Evolutionary conservation across 257 asterid genomes (phyloP), one percentile per base, ranked within the genome.

Genomic region (Nicotiana otophora): DNA sequence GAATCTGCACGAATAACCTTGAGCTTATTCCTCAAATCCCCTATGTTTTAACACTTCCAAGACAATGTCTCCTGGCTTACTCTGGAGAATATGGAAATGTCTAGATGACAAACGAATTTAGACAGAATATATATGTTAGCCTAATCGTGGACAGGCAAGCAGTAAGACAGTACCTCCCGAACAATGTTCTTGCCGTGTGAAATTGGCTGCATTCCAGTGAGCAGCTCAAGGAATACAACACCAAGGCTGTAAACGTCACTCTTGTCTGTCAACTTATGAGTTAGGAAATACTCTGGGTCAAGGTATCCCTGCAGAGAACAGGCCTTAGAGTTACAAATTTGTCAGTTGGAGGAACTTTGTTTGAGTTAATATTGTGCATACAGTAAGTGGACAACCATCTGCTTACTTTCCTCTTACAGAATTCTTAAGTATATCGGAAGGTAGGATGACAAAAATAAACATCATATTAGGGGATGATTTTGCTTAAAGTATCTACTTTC

Each of bases 201-300:
- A 84, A 96, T 96, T 2, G 99, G 99, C 58, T 92, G 98, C 98
- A 89, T 91, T 82, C 96, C 99, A 0, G 98, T 94, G 84, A 96
- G 84, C 67, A 94, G 88, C 90, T 96, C 98, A 17, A 96, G 92
- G 85, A 96, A 93, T 11, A 96, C 98, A 33, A 96, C 98, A 39
- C 99, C 99, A 67, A 94, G 97, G 84, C 98, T 96, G 68, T 96
- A 96, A 75, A 96, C 98, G 57, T 96, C 99, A 46, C 99, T 96
- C 85, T 94, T 96, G 90, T 96, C 98, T 0, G 99, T 96, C 83
- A 96, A 88, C 88, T 94, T 93, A 72, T 90, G 98, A 14, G 99
- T 96, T 69, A 96, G 87, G 86, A 96, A 94, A 78, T 96, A 96
- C 87, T 96, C 99, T 1, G 99, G 99, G 86, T 96, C 99, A 67